These are phyloP conservation scores for Ustilago hordei DNA, from an alignment of 1,284 basidiomycete species.

Conservation along the genomic window DNA sequence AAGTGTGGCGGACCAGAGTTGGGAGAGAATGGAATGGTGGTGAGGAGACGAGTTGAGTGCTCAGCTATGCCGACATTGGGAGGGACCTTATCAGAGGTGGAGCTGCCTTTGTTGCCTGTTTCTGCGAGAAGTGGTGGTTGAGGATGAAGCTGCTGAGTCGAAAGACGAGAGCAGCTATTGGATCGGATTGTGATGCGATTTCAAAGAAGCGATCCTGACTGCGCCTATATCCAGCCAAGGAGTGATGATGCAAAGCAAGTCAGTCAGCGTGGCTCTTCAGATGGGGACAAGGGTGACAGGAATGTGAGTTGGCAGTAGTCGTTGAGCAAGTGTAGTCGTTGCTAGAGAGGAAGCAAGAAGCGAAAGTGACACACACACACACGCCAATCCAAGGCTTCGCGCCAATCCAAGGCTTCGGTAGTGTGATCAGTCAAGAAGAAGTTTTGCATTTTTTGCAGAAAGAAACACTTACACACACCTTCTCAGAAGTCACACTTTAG, in stretches of 20 bases:
- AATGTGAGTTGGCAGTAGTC: no score
- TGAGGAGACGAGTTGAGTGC: not conserved
- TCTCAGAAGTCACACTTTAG: slow-evolving; percentile 9
- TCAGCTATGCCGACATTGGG: slow-evolving; percentile 2
- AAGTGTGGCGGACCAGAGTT: not conserved
- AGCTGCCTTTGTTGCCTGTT: no score
- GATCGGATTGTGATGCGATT: not conserved
- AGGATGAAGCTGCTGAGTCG: not conserved
- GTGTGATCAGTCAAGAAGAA: slow-evolving; percentile 30
- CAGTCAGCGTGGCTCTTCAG: not conserved
- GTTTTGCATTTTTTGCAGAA: slow-evolving; percentile 15
- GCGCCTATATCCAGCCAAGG: not conserved
- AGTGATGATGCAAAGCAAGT: no score
- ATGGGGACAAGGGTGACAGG: not conserved
- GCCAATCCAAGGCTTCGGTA: slow-evolving; percentile 1
- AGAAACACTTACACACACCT: slow-evolving; percentile 3
- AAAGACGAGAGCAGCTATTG: not conserved
- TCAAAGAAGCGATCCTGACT: not conserved
- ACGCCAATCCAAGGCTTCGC: not conserved
- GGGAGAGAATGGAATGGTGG: not conserved
- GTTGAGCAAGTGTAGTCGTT: no score
- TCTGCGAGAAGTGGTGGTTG: not conserved
- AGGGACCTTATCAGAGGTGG: not conserved
- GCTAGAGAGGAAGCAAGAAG: no score
- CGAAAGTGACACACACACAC: not conserved